Base-by-base conservation (phyloP, 116 monocot species). In the Phalaenopsis hybrid region DNA sequence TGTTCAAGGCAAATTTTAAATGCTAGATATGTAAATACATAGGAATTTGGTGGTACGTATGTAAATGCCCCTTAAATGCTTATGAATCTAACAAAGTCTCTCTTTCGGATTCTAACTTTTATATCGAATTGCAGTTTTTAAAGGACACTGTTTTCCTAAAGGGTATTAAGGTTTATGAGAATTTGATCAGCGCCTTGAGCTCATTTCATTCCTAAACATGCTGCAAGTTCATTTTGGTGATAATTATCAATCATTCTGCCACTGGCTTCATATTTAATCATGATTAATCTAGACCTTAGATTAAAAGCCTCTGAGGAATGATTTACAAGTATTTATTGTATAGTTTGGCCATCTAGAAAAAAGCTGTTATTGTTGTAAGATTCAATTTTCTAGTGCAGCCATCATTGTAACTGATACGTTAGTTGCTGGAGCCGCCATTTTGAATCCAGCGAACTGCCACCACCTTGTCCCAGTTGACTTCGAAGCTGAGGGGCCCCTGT, bases 111-210 rank as follows among this genome's bases (percentile, higher is more conserved):
- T 61, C 28, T 41, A 87, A 52, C 10, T 37, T 55, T 17, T 5
- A 75, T 75, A 46, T 41, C 18, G 55, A n/a, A 2, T 11, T 84
- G 80, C 91, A 98, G 97, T 94, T 91, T 83, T 82, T 98, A 57
- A 80, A 88, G 79, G 94, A 93, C 79, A 83, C 83, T 1, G 93
- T 93, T 77, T 98, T 93, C 82, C 82, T 95, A 8, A 89, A 83
- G 43, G 97, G 97, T 25, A 98, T 98, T 75, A 85, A 94, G 79
- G 93, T 98, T 6, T 98, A 92, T 43, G 89, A 91, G 75, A 86
- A 91, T 69, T 50, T 98, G 52, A 94, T 98, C 61, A 86, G 87
- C 28, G 85, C 91, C 20, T 85, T 98, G 83, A 90, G 91, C 82
- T 91, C 93, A 41, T 88, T 86, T 55, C 77, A 45, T 20, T 44